These are phyloP conservation scores for Xylariaceae sp. DNA, from an alignment of 2,329 filamentous ascomycete species.

Conservation along the genomic window DNA sequence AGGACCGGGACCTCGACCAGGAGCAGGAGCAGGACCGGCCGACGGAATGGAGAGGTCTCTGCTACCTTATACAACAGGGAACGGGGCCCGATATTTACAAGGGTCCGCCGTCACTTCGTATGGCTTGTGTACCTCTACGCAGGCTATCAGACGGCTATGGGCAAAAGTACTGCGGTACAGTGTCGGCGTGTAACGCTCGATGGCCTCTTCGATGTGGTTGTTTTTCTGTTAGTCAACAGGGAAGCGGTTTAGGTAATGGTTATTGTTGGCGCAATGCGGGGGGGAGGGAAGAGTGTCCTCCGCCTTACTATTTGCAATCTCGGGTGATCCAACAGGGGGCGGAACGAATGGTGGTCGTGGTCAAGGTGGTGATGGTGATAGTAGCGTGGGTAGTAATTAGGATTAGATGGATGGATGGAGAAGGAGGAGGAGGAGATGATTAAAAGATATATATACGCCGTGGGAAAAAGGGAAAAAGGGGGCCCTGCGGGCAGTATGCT, in stretches of 20 bases:
- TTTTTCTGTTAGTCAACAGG: slow-evolving; percentile 45
- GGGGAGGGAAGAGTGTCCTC: slow-evolving; percentile 30
- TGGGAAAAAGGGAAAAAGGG: neutral
- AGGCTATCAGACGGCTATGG: neutral
- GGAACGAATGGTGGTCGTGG: neutral
- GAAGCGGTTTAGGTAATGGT: slow-evolving; percentile 43
- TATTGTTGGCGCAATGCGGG: slow-evolving; percentile 39
- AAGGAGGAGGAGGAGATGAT: slow-evolving; percentile 9
- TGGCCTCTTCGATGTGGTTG: slow-evolving; percentile 3
- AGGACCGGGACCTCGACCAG: too few relatives aligned
- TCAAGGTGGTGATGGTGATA: neutral
- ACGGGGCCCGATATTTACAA: neutral
- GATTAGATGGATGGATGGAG: neutral
- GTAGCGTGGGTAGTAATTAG: neutral
- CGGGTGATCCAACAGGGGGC: neutral
- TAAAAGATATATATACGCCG: neutral
- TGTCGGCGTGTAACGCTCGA: slow-evolving; percentile 17
- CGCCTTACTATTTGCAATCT: slow-evolving; percentile 16
- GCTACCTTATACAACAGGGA: neutral
- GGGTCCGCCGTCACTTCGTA: neutral
- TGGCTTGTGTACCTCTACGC: neutral
- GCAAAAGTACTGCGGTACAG: neutral
- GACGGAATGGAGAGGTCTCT: neutral
- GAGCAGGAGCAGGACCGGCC: neutral
- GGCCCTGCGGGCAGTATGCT: neutral